Evolutionary conservation across 202 grass and related monocot genomes (phyloP), one percentile per base, ranked within the genome.

Genomic region (Panicum hallii): DNA sequence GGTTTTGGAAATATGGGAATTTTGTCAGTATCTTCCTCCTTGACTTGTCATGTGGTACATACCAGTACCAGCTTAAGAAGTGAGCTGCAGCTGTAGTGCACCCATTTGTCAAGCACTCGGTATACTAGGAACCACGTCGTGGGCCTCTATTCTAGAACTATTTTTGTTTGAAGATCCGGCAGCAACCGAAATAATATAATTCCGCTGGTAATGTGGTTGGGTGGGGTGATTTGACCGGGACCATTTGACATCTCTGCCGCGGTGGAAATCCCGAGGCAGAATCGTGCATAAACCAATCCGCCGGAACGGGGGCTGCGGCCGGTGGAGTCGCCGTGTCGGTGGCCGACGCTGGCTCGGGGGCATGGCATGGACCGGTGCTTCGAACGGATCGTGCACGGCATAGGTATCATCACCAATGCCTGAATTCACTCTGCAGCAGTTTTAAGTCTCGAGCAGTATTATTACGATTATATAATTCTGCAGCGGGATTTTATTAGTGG

Each of bases 291-390:
- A 52, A 80, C 34, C 14, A 42, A 79, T 69, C 54, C 53, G 22
- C 50, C 3, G 16, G 63, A n/a, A n/a, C n/a, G n/a, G n/a, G n/a
- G 52, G 86, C 72, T 41, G n/a, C 65, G 41, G 53, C 43, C 86
- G 78, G 90, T 89, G 68, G 53, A 74, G 68, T 79, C 74, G 68
- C 86, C 86, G 79, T 83, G 90, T 92, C 90, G 83, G 90, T 80
- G 78, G 68, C 90, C 90, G 90, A 88, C 90, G 90, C 84, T 36
- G 36, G 23, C 69, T 57, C 34, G 46, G 4, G 36, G 36, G 36
- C 36, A 38, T 38, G 36, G 38, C 74, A 66, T 75, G 48, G 71
- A 54, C 71, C 62, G 68, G 73, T 71, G 79, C 14, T 15, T 30
- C 74, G 57, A 65, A 66, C 47, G 72, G 34, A 75, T 11, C 34